Base-by-base conservation (phyloP, 1,284 basidiomycete species). In the Cutaneotrichosporon curvatum region DNA sequence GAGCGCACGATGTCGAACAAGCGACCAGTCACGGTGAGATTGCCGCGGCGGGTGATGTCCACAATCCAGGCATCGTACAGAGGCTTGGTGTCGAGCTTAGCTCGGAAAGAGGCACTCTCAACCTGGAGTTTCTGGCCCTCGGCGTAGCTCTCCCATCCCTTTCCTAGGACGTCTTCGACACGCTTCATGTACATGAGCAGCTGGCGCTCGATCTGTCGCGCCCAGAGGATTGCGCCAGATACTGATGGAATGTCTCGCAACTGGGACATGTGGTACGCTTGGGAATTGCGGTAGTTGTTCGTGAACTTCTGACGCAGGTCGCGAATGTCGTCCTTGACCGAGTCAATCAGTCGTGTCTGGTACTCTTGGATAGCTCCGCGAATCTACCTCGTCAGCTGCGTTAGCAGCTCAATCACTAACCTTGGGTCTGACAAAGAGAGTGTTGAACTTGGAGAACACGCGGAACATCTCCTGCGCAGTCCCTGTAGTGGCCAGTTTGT, bases 391-490 rank as follows among this genome's bases (percentile, higher is more conserved):
- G 25, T 28, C 25, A 28, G 25, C 8, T 7, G 7, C 25, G 25
- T 28, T 12, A 28, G 25, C 7, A 7, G 25, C 12, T 12, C 8
- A 28, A 12, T 28, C 12, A 12, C 25, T 28, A 7, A 28, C 25
- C 25, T 97, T 97, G n/a, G 92, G 94, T 51, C 95, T 79, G 28
- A 98, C 92, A 66, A 99, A 97, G 28, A 98, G 75, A 2, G 88
- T 87, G 71, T 98, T 97, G 77, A 97, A 98, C 72, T 95, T 95
- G 5, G 89, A 94, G 71, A 99, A 94, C 39, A 97, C 94, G 45
- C 92, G 81, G 73, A 99, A 97, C 92, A 97, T 98, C 74, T 97
- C 94, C 65, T 95, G 94, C 2, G 95, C 94, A 63, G 95, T 97
- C 41, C 89, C 79, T 21, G 94, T 92, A 10, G 89, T 94, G n/a